These are phyloP conservation scores for Phaseolus lunatus DNA, from an alignment of 306 rosid species.

Conservation along the genomic window DNA sequence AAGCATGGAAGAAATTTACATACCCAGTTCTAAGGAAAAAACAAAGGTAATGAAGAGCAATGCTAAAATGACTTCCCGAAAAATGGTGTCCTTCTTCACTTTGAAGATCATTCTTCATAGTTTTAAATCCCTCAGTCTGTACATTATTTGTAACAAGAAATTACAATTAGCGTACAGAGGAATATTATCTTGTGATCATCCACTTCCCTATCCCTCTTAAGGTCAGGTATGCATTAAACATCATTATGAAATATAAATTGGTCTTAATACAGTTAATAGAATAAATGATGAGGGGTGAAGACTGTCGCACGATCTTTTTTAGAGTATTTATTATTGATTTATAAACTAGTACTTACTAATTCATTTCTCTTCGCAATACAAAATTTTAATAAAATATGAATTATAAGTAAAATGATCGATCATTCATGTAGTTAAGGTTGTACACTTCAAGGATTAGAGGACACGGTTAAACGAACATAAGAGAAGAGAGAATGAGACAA, in stretches of 20 bases:
- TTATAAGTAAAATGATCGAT: background rate
- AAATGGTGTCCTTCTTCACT: conserved; percentile 31
- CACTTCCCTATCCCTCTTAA: background rate
- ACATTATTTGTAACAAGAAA: conserved; percentile 25
- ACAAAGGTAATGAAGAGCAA: conserved; percentile 16
- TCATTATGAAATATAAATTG: background rate
- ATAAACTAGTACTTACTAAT: background rate
- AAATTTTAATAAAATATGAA: background rate
- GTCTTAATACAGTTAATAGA: background rate
- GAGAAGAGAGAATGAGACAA: too few species aligned
- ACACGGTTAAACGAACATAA: too few species aligned
- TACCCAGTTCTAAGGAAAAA: conserved; percentile 1
- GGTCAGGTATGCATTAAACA: background rate
- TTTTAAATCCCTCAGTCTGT: conserved; percentile 58
- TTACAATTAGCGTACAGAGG: conserved; percentile 15
- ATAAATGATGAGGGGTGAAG: background rate
- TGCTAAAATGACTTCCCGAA: conserved; percentile 37
- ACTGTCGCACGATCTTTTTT: background rate
- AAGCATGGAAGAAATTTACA: conserved; percentile 27
- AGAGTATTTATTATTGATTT: background rate
- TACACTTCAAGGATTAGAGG: too few species aligned
- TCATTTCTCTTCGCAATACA: background rate
- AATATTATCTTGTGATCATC: background rate
- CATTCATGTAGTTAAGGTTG: background rate
- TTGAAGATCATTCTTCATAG: conserved; percentile 46